These are phyloP conservation scores for Trypanosoma melophagium DNA, from an alignment of 208 protist genomes.

Conservation along the genomic window DNA sequence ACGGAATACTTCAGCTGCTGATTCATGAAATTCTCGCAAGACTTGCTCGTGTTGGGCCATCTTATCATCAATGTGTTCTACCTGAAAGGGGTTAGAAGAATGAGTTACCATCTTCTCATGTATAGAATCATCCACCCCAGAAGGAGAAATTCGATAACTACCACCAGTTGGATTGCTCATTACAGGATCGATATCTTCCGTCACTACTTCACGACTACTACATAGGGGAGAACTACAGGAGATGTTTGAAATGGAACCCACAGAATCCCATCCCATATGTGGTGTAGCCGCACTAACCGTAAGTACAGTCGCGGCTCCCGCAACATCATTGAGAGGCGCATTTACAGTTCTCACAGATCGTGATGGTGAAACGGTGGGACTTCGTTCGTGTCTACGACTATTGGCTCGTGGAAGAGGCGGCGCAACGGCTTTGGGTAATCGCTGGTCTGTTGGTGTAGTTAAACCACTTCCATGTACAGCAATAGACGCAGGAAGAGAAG, in stretches of 20 bases:
- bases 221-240: constrained; percentile 57
- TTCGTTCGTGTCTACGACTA: constrained; percentile 3
- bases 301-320: no score
- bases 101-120: no score
- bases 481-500: no score
- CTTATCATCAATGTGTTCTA: constrained; percentile 20
- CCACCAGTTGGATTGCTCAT: neutral
- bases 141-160: no score
- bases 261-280: constrained; percentile 21
- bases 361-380: constrained; percentile 6
- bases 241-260: constrained; percentile 77
- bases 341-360: no score
- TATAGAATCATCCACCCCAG: no score
- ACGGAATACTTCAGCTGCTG: constrained; percentile 70
- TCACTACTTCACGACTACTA: constrained; percentile 40
- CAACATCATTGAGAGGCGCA: no score
- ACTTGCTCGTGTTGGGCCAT: constrained; percentile 50
- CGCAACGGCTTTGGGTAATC: neutral
- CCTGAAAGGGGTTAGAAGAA: no score
- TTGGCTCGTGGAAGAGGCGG: constrained; percentile 1
- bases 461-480: neutral
- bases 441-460: constrained; percentile 10
- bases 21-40: constrained; percentile 63
- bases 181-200: constrained; percentile 2
- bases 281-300: neutral